These are phyloP conservation scores for Macrolepiota albuminosa DNA, from an alignment of 768 basidiomycete genomes.

Conservation along the genomic window DNA sequence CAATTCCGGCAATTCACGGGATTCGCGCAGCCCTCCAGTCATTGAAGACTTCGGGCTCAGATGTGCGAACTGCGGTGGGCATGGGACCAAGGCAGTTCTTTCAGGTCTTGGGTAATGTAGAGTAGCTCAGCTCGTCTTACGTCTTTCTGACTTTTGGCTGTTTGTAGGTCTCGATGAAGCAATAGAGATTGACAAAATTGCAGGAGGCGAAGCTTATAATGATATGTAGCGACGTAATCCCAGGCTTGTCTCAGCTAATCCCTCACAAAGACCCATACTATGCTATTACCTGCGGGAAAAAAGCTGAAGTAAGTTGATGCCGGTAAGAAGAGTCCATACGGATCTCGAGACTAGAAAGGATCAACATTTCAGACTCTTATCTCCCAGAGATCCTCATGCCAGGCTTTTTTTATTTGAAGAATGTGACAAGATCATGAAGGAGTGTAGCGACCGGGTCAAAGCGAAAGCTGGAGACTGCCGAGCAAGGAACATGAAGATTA, in stretches of 20 bases:
- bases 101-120: conserved; percentile 38
- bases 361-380: neutral
- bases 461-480: conserved; percentile 42
- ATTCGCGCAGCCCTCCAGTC: conserved; percentile 43
- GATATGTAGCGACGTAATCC: neutral
- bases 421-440: conserved; percentile 39
- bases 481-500: conserved; percentile 46
- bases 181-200: conserved; percentile 15
- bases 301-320: neutral
- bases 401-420: conserved; percentile 40
- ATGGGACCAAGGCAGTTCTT: conserved; percentile 52
- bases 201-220: conserved; percentile 10
- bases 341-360: neutral
- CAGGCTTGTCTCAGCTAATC: neutral
- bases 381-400: conserved; percentile 11
- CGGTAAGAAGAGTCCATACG: neutral
- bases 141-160: neutral
- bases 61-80: conserved; percentile 30
- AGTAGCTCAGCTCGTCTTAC: neutral
- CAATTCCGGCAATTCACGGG: conserved; percentile 43
- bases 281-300: neutral
- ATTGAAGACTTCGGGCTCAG: conserved; percentile 46
- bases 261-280: neutral
- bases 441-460: conserved; percentile 40
- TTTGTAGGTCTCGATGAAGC: conserved; percentile 20